These are phyloP conservation scores for Rhodocollybia butyracea DNA, from an alignment of 768 basidiomycete genomes.

Conservation along the genomic window DNA sequence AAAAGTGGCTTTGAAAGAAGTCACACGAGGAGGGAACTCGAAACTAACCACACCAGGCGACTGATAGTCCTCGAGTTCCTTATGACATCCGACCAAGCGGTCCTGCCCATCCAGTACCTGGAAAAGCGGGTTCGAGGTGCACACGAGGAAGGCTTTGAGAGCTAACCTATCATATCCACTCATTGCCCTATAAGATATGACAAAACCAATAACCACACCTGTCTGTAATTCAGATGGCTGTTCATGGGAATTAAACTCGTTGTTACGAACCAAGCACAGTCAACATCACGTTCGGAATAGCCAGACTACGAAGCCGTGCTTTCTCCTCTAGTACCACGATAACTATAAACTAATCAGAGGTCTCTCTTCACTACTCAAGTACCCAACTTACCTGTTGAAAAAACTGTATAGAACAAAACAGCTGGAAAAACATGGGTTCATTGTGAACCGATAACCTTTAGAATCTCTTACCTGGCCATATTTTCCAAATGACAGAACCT, in stretches of 20 bases:
- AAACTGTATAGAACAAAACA: slow-evolving; percentile 9
- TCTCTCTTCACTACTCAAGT: neutral
- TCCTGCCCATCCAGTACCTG: slow-evolving; percentile 36
- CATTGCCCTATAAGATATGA: slow-evolving; percentile 23
- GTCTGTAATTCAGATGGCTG: neutral
- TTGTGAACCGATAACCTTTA: too few relatives aligned
- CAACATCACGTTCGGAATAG: slow-evolving; percentile 9
- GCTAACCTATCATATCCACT: neutral
- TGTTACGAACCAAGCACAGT: slow-evolving; percentile 9
- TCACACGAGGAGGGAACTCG: too few relatives aligned
- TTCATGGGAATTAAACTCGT: too few relatives aligned
- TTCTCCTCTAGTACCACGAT: slow-evolving; percentile 6
- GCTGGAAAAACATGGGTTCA: too few relatives aligned
- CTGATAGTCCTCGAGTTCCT: slow-evolving; percentile 43
- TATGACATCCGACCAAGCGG: slow-evolving; percentile 35
- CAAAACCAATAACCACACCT: slow-evolving; percentile 44
- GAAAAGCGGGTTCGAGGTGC: slow-evolving; percentile 22
- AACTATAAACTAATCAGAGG: neutral
- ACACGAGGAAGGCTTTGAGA: neutral
- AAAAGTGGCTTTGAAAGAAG: too few relatives aligned
- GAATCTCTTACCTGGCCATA: neutral
- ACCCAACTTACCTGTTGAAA: slow-evolving; percentile 1
- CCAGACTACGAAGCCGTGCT: neutral
- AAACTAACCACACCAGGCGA: slow-evolving; percentile 61
- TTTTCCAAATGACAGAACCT: neutral